Conservation (phyloP, 164 flowering plant species). For the Tetracentron sinense region DNA sequence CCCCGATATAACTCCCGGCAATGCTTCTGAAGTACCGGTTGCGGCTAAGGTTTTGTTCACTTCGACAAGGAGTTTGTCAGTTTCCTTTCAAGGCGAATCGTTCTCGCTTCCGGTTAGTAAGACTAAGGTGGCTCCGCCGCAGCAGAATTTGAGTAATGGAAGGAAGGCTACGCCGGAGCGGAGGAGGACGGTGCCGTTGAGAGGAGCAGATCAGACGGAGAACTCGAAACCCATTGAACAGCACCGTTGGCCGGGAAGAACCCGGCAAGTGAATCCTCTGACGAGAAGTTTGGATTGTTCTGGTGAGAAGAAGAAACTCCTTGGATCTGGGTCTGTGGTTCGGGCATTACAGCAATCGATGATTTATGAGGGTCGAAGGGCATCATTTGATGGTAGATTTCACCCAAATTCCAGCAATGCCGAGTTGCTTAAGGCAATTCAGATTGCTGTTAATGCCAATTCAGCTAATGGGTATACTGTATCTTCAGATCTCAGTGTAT, state of each 20-base stretch:
- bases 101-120: constrained; percentile 87
- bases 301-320: constrained; percentile 29
- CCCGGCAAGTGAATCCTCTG: constrained; percentile 37
- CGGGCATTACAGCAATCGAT: constrained; percentile 41
- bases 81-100: constrained; percentile 94
- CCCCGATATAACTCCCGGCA: constrained; percentile 27
- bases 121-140: constrained; percentile 44
- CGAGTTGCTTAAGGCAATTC: constrained; percentile 27
- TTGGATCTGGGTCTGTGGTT: constrained; percentile 45
- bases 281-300: constrained; percentile 65
- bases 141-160: constrained; percentile 27
- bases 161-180: constrained; percentile 60
- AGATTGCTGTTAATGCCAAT: constrained; percentile 34
- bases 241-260: constrained; percentile 76
- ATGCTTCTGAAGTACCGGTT: constrained; percentile 42
- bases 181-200: constrained; percentile 40
- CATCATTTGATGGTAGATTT: constrained; percentile 59
- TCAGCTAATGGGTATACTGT: constrained; percentile 43
- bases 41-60: constrained; percentile 63
- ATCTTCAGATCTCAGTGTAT: too few species aligned
- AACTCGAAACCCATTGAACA: constrained; percentile 62
- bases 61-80: constrained; percentile 81
- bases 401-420: constrained; percentile 45
- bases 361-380: constrained; percentile 50
- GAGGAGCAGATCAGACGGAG: constrained; percentile 68